Percentiles rank a stretch among this genome's conserved stretches.
Evolutionary conservation across 2,329 filamentous ascomycete species (phyloP).

Genomic region (Coniochaeta prunicola): DNA sequence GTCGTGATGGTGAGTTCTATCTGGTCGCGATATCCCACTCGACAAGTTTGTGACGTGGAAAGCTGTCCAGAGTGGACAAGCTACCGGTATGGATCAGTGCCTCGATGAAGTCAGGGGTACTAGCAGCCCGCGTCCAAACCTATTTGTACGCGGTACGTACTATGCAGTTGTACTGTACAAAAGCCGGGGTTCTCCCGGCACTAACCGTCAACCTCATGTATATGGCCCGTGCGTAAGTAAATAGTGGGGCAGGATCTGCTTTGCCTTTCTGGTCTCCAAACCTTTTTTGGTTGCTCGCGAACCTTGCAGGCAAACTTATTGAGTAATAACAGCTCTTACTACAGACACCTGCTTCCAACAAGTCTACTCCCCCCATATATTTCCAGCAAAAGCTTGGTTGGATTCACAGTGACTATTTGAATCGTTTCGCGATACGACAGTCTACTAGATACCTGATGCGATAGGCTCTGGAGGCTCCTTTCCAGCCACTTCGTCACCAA

Average conservation of each 20-base stretch:
- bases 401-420: too few species aligned
- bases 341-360: too few species aligned
- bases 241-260: neutral
- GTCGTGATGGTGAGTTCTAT: neutral
- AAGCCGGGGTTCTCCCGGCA: neutral
- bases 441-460: neutral
- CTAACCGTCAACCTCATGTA: neutral
- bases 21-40: neutral
- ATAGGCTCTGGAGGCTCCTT: neutral
- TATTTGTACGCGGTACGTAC: neutral
- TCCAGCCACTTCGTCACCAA: constrained; percentile 3
- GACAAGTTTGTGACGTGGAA: neutral
- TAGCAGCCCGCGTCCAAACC: neutral
- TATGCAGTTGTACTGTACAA: neutral
- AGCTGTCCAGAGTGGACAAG: neutral
- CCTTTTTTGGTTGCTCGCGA: neutral
- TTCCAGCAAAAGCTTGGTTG: too few species aligned
- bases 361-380: too few species aligned
- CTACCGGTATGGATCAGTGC: neutral
- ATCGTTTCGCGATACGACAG: neutral
- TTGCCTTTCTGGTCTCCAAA: neutral
- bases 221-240: neutral
- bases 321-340: too few species aligned
- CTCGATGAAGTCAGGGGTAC: neutral
- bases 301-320: neutral